A percentile compares a stretch with the other conserved stretches of the same genome.
phyloP scores from a whole-genome alignment of 2,329 filamentous ascomycete genomes.

The Hypoxylon sp. region DNA sequence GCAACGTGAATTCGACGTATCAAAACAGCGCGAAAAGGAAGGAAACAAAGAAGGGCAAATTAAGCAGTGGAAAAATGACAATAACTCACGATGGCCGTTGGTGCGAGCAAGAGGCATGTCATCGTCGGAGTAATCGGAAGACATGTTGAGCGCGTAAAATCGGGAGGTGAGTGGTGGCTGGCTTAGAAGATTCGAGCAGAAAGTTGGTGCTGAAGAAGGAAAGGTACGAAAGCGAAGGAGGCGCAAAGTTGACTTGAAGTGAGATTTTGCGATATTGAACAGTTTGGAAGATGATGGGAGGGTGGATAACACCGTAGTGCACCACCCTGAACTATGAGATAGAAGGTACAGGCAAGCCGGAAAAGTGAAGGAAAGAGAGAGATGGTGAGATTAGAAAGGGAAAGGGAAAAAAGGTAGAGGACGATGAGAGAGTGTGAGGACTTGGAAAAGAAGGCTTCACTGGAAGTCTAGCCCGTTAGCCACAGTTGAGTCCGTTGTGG shows the following conservation, averaged over 20 bases:
- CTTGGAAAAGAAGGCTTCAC: slow-evolving; percentile 58
- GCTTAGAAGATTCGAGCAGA: slow-evolving; percentile 6
- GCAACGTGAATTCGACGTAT: slow-evolving; percentile 45
- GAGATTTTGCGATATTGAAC: slow-evolving; percentile 25
- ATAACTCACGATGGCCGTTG: slow-evolving; percentile 78
- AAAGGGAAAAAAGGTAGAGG: slow-evolving; percentile 48
- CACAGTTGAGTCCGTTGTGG: slow-evolving; percentile 53
- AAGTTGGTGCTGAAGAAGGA: slow-evolving; percentile 19
- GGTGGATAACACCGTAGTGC: slow-evolving; percentile 52
- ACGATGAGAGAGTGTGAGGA: slow-evolving; percentile 50
- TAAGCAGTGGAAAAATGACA: slow-evolving; percentile 10
- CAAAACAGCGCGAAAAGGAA: slow-evolving; percentile 25
- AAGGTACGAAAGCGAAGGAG: slow-evolving; percentile 54
- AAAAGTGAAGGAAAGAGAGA: slow-evolving; percentile 50
- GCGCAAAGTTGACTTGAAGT: slow-evolving; percentile 25
- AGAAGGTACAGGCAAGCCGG: slow-evolving; percentile 34
- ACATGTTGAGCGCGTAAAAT: slow-evolving; percentile 60
- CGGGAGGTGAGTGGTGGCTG: slow-evolving; percentile 20
- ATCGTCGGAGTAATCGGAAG: slow-evolving; percentile 78
- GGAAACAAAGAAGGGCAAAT: slow-evolving; percentile 33
- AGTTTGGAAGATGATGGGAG: slow-evolving; percentile 32
- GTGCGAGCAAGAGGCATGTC: slow-evolving; percentile 82
- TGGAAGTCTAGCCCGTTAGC: slow-evolving; percentile 54
- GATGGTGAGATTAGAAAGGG: slow-evolving; percentile 52
- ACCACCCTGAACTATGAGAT: slow-evolving; percentile 51